Percentiles rank a stretch among this genome's conserved stretches.
phyloP scores from a whole-genome alignment of 148 eudicot genomes.

The Cornus suecica region DNA sequence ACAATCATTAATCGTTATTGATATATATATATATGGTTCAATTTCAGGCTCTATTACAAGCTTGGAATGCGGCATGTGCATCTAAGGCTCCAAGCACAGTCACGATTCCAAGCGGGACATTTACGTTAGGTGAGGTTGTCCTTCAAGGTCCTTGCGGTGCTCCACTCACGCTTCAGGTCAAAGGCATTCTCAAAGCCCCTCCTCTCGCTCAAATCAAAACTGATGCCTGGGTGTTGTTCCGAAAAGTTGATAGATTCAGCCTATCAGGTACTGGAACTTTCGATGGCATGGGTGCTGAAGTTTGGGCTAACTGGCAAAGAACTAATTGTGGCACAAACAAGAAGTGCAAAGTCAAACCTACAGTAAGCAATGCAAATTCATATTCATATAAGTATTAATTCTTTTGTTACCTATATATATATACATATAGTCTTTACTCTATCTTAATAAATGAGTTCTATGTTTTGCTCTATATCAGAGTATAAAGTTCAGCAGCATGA shows the following conservation, averaged over 20 bases:
- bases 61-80: conserved; percentile 59
- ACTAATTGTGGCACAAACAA: too few species aligned
- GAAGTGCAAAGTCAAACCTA: too few species aligned
- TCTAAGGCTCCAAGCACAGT: conserved; percentile 33
- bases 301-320: not conserved
- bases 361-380: not conserved
- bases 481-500: not conserved
- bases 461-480: not conserved
- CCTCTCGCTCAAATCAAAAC: not conserved
- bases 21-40: not conserved
- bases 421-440: too few species aligned
- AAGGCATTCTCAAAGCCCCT: conserved; percentile 58
- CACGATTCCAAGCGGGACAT: conserved; percentile 48
- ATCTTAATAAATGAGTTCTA: too few species aligned
- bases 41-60: conserved; percentile 31
- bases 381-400: too few species aligned
- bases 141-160: conserved; percentile 62
- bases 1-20: too few species aligned
- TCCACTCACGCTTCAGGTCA: conserved; percentile 26
- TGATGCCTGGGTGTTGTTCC: not conserved
- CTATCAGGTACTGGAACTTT: not conserved
- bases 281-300: not conserved
- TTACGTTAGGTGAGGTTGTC: conserved; percentile 15
- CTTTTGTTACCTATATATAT: not conserved
- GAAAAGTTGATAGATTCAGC: not conserved